Evolutionary conservation across 1,284 basidiomycete species (phyloP).

Genomic region (Boletus austroedulis): DNA sequence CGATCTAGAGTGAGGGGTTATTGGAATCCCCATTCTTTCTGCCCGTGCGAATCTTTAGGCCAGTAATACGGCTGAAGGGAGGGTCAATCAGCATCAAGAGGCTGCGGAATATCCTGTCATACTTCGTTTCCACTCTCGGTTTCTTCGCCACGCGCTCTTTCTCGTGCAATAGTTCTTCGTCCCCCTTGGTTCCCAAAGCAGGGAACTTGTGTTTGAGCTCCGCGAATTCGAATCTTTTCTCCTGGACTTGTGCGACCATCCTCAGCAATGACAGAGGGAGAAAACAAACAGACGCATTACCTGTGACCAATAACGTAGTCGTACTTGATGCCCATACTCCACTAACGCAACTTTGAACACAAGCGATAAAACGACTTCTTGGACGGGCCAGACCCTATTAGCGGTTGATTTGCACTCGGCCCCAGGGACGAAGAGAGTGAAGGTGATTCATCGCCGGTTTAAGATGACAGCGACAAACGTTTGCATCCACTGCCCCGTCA

Average conservation of each 20-base stretch:
- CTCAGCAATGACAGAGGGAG: not conserved
- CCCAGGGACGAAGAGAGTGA: constrained; percentile 32
- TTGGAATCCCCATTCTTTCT: constrained; percentile 43
- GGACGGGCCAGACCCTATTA: constrained; percentile 32
- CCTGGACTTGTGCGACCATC: constrained; percentile 68
- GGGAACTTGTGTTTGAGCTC: constrained; percentile 82
- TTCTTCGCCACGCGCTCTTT: constrained; percentile 68
- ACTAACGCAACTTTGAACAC: constrained; percentile 31
- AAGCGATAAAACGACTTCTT: constrained; percentile 33
- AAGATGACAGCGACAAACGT: too few relatives aligned
- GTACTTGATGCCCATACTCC: constrained; percentile 29
- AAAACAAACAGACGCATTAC: constrained; percentile 9
- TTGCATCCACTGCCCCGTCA: too few relatives aligned
- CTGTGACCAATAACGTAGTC: constrained; percentile 34
- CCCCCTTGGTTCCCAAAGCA: constrained; percentile 62
- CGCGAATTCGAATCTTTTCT: constrained; percentile 70
- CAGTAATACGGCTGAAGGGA: constrained; percentile 42
- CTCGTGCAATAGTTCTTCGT: constrained; percentile 82
- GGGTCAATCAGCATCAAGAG: not conserved
- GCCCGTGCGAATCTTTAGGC: constrained; percentile 50
- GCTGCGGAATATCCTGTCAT: constrained; percentile 14
- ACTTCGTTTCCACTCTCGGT: constrained; percentile 45
- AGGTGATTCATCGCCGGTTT: too few relatives aligned
- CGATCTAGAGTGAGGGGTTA: constrained; percentile 42
- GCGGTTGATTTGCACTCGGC: constrained; percentile 25